These are phyloP conservation scores for Raphanus hybrid DNA, from an alignment of 441 rosid species.

Conservation along the genomic window DNA sequence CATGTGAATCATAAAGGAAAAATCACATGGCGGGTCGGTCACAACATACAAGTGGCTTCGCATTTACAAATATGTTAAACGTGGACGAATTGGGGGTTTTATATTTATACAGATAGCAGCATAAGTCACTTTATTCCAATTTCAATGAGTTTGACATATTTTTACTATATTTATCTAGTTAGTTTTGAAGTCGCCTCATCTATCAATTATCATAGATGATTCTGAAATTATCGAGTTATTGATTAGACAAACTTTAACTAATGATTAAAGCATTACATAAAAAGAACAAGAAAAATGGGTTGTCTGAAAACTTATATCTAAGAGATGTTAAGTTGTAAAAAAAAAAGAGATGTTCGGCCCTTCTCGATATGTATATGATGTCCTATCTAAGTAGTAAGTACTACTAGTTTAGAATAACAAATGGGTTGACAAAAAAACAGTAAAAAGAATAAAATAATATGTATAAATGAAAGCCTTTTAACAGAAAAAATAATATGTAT, in stretches of 20 bases:
- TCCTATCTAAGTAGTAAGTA: too few relatives aligned
- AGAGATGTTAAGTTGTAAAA: background rate
- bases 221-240: background rate
- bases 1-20: constrained; percentile 56
- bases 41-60: constrained; percentile 39
- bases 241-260: background rate
- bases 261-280: background rate
- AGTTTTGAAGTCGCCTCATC: constrained; percentile 29
- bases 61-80: constrained; percentile 28
- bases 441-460: background rate
- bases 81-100: constrained; percentile 15
- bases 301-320: background rate
- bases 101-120: background rate
- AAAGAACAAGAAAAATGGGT: background rate
- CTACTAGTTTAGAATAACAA: background rate
- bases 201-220: background rate
- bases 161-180: constrained; percentile 4
- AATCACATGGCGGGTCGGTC: constrained; percentile 80
- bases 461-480: too few relatives aligned
- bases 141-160: constrained; percentile 35
- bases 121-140: constrained; percentile 26
- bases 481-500: too few relatives aligned
- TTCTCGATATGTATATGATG: background rate
- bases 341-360: background rate
- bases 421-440: background rate